Conservation (phyloP, 2,329 filamentous ascomycete species). For the Penicillium sp. region DNA sequence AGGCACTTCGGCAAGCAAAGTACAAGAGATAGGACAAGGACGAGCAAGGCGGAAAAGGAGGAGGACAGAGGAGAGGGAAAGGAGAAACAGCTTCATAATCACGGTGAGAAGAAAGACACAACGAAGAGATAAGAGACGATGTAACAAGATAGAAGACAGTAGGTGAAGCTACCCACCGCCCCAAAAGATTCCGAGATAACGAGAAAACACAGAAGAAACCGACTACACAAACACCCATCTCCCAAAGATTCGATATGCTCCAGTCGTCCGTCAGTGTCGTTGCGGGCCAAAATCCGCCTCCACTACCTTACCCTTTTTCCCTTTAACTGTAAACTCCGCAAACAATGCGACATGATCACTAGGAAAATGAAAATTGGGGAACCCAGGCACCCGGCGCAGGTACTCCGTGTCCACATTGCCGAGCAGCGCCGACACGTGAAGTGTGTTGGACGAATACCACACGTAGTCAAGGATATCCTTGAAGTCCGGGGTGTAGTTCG, state of each 20-base stretch:
- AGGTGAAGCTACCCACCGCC: conserved; percentile 36
- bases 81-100: conserved; percentile 20
- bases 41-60: conserved; percentile 12
- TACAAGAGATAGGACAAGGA: conserved; percentile 12
- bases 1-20: conserved; percentile 13
- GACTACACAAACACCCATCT: conserved; percentile 40
- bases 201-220: conserved; percentile 22
- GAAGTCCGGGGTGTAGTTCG: conserved; percentile 96
- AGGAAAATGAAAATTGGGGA: conserved; percentile 92
- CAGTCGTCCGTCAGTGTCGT: conserved; percentile 37
- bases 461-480: conserved; percentile 92
- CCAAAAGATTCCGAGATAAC: conserved; percentile 44
- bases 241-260: conserved; percentile 39
- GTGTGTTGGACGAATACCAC: conserved; percentile 89
- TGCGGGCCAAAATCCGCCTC: conserved; percentile 61
- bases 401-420: conserved; percentile 84
- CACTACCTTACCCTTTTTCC: conserved; percentile 71
- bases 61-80: conserved; percentile 20
- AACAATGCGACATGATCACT: conserved; percentile 88
- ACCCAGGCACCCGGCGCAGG: conserved; percentile 80
- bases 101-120: conserved; percentile 15
- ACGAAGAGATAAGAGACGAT: conserved; percentile 17
- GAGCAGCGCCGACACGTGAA: conserved; percentile 79
- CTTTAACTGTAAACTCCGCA: conserved; percentile 85
- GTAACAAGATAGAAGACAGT: conserved; percentile 24